Evolutionary conservation across 768 basidiomycete species (phyloP).

Genomic region (Filobasidium floriforme): DNA sequence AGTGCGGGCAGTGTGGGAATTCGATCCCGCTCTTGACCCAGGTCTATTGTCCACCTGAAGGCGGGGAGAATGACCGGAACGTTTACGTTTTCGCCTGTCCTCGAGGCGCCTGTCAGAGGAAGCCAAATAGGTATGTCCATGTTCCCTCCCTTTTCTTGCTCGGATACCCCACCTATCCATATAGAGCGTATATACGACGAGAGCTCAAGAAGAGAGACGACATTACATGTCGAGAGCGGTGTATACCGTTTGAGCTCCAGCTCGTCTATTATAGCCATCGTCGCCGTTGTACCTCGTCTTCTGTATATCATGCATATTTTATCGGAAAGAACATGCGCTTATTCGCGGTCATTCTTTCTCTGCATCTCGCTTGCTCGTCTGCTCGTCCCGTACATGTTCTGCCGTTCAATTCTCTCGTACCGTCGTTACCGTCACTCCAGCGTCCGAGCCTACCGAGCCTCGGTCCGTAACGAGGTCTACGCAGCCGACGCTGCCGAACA

Average conservation of each 20-base stretch:
- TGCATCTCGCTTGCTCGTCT: neutral
- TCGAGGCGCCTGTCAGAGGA: constrained; percentile 32
- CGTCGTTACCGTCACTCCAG: constrained; percentile 22
- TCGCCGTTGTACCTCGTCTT: neutral
- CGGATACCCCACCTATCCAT: constrained; percentile 11
- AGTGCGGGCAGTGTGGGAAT: constrained; percentile 33
- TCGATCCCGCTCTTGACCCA: constrained; percentile 41
- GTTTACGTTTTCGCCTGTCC: constrained; percentile 42
- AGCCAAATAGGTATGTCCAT: constrained; percentile 33
- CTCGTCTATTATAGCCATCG: neutral
- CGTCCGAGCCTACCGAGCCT: constrained; percentile 41
- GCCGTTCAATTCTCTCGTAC: too few species aligned
- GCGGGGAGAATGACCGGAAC: constrained; percentile 42
- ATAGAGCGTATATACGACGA: neutral
- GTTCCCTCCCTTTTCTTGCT: neutral
- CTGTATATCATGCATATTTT: constrained; percentile 3
- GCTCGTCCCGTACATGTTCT: neutral
- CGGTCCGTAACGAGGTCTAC: constrained; percentile 40
- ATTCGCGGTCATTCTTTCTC: constrained; percentile 7
- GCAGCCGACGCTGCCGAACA: constrained; percentile 36
- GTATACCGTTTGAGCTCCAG: too few species aligned
- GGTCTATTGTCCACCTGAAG: constrained; percentile 44
- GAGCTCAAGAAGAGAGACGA: too few species aligned
- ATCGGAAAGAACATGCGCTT: constrained; percentile 12
- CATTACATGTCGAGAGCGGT: too few species aligned